Percentiles rank a stretch among this genome's conserved stretches.
Evolutionary conservation across 352 stramenopile species (phyloP).

Genomic region (Pythium aquatile): DNA sequence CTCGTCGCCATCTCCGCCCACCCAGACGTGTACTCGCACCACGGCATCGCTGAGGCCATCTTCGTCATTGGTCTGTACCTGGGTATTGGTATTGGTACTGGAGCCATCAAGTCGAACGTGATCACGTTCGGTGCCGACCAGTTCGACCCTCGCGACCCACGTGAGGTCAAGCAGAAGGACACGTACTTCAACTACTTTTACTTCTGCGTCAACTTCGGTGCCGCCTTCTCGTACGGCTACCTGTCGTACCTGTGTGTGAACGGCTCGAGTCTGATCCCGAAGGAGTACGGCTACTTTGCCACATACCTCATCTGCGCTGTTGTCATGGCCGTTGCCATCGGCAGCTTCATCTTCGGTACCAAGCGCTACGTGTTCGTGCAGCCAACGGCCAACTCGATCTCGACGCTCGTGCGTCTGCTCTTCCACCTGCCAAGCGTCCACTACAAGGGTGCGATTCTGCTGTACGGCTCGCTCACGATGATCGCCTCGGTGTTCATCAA

Average conservation of each 20-base stretch:
- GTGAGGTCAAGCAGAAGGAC: slow-evolving; percentile 44
- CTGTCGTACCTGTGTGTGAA: slow-evolving; percentile 77
- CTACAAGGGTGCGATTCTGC: slow-evolving; percentile 33
- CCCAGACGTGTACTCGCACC: slow-evolving; percentile 44
- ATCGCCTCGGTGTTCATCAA: slow-evolving; percentile 48
- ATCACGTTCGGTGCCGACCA: slow-evolving; percentile 44
- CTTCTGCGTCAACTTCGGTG: slow-evolving; percentile 71
- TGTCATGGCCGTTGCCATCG: slow-evolving; percentile 39
- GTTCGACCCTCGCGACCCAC: slow-evolving; percentile 43
- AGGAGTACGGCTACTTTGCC: slow-evolving; percentile 77
- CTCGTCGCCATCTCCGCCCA: slow-evolving; percentile 53
- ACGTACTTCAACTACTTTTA: slow-evolving; percentile 86
- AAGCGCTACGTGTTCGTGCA: slow-evolving; percentile 53
- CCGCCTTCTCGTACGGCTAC: slow-evolving; percentile 70
- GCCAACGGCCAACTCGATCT: slow-evolving; percentile 40
- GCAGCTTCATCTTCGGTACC: slow-evolving; percentile 38
- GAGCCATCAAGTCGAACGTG: slow-evolving; percentile 30
- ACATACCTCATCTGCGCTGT: slow-evolving; percentile 59
- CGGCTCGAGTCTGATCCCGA: slow-evolving; percentile 56
- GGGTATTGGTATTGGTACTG: slow-evolving; percentile 37
- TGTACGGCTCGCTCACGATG: slow-evolving; percentile 23
- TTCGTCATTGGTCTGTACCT: slow-evolving; percentile 60
- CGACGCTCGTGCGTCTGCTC: slow-evolving; percentile 41
- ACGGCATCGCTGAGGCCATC: slow-evolving; percentile 41
- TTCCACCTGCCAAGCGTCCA: slow-evolving; percentile 28